Evolutionary conservation across 331 rosid genomes (phyloP).

Genomic region (Acacia concinna): DNA sequence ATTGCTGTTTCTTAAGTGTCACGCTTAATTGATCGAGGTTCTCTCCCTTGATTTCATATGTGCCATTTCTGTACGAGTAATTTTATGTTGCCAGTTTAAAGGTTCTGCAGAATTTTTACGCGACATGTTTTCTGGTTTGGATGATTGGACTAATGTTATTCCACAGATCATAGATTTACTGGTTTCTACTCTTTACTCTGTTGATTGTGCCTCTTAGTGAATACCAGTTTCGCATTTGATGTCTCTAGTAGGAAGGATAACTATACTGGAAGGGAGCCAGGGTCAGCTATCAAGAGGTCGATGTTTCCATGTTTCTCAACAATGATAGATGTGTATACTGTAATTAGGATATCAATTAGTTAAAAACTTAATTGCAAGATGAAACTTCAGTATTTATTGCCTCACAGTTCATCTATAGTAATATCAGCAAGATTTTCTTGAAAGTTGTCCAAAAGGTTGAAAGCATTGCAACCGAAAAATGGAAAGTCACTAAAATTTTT

Average conservation of each 20-base stretch:
- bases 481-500: background rate
- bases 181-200: background rate
- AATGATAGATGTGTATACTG: background rate
- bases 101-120: background rate
- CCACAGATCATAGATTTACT: background rate
- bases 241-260: background rate
- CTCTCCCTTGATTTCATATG: background rate
- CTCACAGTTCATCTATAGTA: background rate
- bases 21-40: background rate
- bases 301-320: background rate
- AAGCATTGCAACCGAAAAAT: background rate
- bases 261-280: background rate
- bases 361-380: background rate
- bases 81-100: background rate
- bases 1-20: too few species aligned
- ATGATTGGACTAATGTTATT: background rate
- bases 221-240: background rate
- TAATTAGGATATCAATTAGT: background rate
- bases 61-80: background rate
- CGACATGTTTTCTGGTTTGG: background rate
- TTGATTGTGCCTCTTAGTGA: background rate
- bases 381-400: background rate
- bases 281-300: background rate
- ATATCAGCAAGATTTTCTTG: background rate
- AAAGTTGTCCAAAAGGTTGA: background rate